phyloP scores from a whole-genome alignment of 257 asterid species.

The Coffea canephora region DNA sequence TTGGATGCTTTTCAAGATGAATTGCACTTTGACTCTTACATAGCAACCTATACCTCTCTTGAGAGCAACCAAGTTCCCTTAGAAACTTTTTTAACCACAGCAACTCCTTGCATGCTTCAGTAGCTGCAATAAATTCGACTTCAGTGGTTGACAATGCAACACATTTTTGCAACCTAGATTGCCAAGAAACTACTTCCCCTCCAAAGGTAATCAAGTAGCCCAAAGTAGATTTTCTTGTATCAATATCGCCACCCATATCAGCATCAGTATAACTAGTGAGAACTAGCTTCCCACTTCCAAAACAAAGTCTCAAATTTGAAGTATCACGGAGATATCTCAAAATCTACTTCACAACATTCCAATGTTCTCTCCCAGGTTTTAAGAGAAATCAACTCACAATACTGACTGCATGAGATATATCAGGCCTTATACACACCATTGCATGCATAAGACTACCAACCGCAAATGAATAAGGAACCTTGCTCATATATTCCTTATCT shows the following conservation, averaged over 20 bases:
- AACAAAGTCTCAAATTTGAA: neutral
- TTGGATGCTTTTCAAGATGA: conserved; percentile 2
- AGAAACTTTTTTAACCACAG: neutral
- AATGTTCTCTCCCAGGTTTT: conserved; percentile 3
- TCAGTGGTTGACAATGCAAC: neutral
- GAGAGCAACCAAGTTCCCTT: neutral
- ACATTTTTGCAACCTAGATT: neutral
- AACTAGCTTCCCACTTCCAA: neutral
- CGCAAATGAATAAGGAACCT: neutral
- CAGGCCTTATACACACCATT: neutral
- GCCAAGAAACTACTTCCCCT: neutral
- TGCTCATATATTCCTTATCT: too few species aligned
- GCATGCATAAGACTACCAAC: neutral
- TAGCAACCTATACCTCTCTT: neutral
- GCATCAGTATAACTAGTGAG: too few species aligned
- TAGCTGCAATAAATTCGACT: neutral
- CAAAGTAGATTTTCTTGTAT: neutral
- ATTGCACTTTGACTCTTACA: conserved; percentile 10
- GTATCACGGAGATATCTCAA: neutral
- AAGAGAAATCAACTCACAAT: neutral
- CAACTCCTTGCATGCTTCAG: neutral
- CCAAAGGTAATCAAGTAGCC: neutral
- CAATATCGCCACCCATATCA: too few species aligned
- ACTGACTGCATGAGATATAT: neutral
- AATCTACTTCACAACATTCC: neutral